Evolutionary conservation across 805 yeast species (phyloP).

Genomic region (Teunomyces atbi): DNA sequence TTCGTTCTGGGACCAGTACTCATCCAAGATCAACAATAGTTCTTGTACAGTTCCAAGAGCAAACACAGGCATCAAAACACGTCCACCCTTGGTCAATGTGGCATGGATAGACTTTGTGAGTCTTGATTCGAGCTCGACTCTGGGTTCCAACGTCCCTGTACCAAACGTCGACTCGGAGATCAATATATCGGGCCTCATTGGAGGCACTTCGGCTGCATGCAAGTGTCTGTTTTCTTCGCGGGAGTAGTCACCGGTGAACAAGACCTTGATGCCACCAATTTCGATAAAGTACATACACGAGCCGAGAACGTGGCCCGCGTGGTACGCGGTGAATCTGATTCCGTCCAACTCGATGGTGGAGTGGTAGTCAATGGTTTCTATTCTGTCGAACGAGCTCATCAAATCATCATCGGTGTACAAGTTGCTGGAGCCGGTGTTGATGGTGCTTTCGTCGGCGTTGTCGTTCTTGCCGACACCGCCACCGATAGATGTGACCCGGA

Average conservation of each 20-base stretch:
- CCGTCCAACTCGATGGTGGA: conserved; percentile 95
- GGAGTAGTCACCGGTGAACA: conserved; percentile 96
- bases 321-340: conserved; percentile 93
- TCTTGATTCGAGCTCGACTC: conserved; percentile 79
- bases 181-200: conserved; percentile 78
- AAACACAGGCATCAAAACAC: conserved; percentile 89
- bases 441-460: conserved; percentile 13
- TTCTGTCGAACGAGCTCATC: conserved; percentile 79
- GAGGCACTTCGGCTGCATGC: conserved; percentile 93
- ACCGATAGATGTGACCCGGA: conserved; percentile 72
- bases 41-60: conserved; percentile 98
- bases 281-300: conserved; percentile 98
- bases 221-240: conserved; percentile 95
- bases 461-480: conserved; percentile 49
- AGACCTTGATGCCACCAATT: conserved; percentile 82
- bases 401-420: conserved; percentile 90
- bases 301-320: conserved; percentile 99
- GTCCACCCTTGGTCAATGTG: conserved; percentile 83
- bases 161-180: conserved; percentile 97
- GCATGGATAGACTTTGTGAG: conserved; percentile 80
- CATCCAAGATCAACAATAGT: conserved; percentile 82
- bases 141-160: conserved; percentile 93
- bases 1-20: conserved; percentile 84
- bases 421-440: conserved; percentile 33
- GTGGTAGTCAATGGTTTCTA: conserved; percentile 93